phyloP scores from a whole-genome alignment of 768 basidiomycete species.

The Trametes gibbosa region DNA sequence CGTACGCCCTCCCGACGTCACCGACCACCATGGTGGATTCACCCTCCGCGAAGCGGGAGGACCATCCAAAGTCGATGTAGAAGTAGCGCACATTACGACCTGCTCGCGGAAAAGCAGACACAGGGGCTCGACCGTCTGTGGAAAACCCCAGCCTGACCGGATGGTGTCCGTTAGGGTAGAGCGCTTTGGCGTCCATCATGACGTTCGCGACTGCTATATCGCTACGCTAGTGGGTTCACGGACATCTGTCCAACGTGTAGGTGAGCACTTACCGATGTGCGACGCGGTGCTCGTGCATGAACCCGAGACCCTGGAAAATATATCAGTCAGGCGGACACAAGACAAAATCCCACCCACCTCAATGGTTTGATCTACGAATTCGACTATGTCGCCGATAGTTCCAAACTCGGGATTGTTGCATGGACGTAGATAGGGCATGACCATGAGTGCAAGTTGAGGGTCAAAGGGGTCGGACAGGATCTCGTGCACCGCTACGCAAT shows the following conservation, averaged over 20 bases:
- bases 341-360: background rate
- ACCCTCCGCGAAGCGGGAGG: conserved; percentile 16
- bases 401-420: conserved; percentile 26
- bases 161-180: conserved; percentile 22
- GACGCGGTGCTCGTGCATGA: conserved; percentile 16
- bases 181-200: conserved; percentile 22
- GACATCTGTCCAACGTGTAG: background rate
- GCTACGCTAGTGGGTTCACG: background rate
- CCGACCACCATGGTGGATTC: conserved; percentile 9
- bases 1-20: conserved; percentile 12
- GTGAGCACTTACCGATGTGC: conserved; percentile 20
- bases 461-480: conserved; percentile 18
- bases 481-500: conserved; percentile 25
- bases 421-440: conserved; percentile 12
- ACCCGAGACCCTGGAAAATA: conserved; percentile 11
- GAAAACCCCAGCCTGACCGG: conserved; percentile 28
- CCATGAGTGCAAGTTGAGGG: conserved; percentile 5
- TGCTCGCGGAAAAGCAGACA: conserved; percentile 32
- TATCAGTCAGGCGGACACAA: background rate
- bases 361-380: background rate
- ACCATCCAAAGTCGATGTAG: conserved; percentile 25
- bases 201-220: conserved; percentile 18
- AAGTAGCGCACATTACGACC: conserved; percentile 33
- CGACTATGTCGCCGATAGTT: conserved; percentile 20
- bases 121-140: conserved; percentile 31